Percentiles rank a stretch among this genome's conserved stretches.
Conservation (phyloP, 257 asterid genomes). For the Gentiana straminea region DNA sequence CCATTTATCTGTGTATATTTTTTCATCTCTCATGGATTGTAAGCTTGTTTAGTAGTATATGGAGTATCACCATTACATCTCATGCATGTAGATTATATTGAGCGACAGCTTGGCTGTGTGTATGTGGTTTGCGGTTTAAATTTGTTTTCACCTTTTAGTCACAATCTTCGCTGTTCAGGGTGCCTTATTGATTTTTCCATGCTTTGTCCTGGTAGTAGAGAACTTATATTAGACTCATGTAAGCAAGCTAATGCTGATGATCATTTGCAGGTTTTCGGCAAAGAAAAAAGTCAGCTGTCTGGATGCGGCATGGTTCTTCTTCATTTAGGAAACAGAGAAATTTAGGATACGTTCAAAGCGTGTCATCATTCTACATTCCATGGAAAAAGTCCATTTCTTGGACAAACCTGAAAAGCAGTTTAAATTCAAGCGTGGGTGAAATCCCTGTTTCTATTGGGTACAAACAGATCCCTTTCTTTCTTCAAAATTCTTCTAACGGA, state of each 20-base stretch:
- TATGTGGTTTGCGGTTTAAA: too few species aligned
- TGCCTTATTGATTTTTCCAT: too few species aligned
- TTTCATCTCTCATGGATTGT: too few species aligned
- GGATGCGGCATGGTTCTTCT: conserved; percentile 49
- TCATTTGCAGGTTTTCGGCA: conserved; percentile 27
- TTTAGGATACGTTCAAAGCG: conserved; percentile 32
- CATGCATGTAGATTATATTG: too few species aligned
- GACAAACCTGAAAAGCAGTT: conserved; percentile 36
- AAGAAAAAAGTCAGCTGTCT: conserved; percentile 61
- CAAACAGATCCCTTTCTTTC: conserved; percentile 12
- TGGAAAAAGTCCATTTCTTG: conserved; percentile 61
- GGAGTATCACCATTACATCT: too few species aligned
- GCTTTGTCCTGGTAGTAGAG: too few species aligned
- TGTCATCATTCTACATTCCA: conserved; percentile 44
- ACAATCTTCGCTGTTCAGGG: background rate
- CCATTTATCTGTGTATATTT: too few species aligned
- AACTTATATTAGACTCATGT: too few species aligned
- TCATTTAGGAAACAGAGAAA: conserved; percentile 37
- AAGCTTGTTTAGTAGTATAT: too few species aligned
- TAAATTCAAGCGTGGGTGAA: conserved; percentile 29
- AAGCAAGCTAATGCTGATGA: background rate
- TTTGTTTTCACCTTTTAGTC: too few species aligned
- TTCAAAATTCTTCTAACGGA: conserved; percentile 3
- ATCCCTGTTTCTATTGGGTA: conserved; percentile 48
- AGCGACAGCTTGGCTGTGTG: too few species aligned